These are phyloP conservation scores for Solanum infundibuliforme DNA, from an alignment of 257 asterid genomes.

Conservation along the genomic window DNA sequence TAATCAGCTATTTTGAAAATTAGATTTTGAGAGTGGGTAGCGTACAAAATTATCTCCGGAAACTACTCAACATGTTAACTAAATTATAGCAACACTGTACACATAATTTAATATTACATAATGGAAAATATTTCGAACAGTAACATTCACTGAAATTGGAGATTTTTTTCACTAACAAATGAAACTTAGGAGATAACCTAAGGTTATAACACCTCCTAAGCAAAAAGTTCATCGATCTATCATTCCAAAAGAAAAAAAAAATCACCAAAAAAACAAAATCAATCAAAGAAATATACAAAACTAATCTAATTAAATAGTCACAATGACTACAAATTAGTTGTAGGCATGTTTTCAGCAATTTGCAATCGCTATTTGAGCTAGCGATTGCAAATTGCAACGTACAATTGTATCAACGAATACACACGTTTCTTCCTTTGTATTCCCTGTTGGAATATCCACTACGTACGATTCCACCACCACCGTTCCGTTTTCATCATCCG, in stretches of 20 bases:
- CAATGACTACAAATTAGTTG: background rate
- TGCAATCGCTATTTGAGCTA: slow-evolving; percentile 45
- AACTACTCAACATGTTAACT: background rate
- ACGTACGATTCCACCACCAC: slow-evolving; percentile 78
- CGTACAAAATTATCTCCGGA: background rate
- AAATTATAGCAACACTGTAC: background rate
- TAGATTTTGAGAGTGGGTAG: background rate
- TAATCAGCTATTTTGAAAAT: background rate
- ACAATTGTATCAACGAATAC: slow-evolving; percentile 72
- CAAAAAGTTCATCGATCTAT: background rate
- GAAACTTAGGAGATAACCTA: background rate
- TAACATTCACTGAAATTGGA: background rate
- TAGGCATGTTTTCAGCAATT: slow-evolving; percentile 26
- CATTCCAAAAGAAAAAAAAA: background rate
- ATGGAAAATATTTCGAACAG: background rate
- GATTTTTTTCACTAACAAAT: background rate
- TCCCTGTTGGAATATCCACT: slow-evolving; percentile 77
- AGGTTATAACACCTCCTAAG: background rate
- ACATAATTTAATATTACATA: background rate
- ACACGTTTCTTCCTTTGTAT: slow-evolving; percentile 63
- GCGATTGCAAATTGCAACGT: slow-evolving; percentile 62
- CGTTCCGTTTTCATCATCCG: slow-evolving; percentile 21
- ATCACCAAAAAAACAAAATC: background rate
- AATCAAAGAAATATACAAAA: background rate
- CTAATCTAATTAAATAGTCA: background rate